Evolutionary conservation across 257 asterid genomes (phyloP).

Genomic region (Capsicum baccatum): DNA sequence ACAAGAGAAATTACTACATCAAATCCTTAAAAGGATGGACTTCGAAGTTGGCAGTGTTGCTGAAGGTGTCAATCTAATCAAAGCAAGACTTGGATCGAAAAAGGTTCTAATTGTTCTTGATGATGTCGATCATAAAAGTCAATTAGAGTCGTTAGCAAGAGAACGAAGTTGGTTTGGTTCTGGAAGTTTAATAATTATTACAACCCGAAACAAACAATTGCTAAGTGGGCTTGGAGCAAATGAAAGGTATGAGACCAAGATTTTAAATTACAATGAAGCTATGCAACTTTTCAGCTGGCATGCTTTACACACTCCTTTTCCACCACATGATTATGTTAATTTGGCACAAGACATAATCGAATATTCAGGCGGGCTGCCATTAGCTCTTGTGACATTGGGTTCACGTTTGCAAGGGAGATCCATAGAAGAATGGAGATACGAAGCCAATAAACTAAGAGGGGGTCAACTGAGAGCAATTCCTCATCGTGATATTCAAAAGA

Average conservation of each 20-base stretch:
- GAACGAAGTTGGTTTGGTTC: slow-evolving; percentile 22
- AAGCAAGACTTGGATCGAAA: neutral
- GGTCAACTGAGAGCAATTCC: neutral
- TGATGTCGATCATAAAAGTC: neutral
- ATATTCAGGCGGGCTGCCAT: slow-evolving; percentile 27
- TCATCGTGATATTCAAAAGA: neutral
- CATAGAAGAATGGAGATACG: neutral
- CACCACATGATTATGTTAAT: neutral
- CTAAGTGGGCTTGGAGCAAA: neutral
- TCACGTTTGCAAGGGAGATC: neutral
- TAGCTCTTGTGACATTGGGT: slow-evolving; percentile 29
- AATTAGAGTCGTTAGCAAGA: slow-evolving; percentile 8
- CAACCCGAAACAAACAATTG: neutral
- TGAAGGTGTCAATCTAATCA: neutral
- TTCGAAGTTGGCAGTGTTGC: neutral
- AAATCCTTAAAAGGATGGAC: neutral
- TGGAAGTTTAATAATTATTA: neutral
- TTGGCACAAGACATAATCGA: neutral
- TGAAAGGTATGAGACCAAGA: neutral
- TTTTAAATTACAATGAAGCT: neutral
- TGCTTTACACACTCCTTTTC: neutral
- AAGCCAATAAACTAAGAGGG: neutral
- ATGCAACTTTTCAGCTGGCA: neutral
- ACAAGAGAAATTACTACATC: neutral
- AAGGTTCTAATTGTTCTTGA: neutral